Conservation (phyloP, 192 early-diverging fungal species). For the Linnemannia hyalina region DNA sequence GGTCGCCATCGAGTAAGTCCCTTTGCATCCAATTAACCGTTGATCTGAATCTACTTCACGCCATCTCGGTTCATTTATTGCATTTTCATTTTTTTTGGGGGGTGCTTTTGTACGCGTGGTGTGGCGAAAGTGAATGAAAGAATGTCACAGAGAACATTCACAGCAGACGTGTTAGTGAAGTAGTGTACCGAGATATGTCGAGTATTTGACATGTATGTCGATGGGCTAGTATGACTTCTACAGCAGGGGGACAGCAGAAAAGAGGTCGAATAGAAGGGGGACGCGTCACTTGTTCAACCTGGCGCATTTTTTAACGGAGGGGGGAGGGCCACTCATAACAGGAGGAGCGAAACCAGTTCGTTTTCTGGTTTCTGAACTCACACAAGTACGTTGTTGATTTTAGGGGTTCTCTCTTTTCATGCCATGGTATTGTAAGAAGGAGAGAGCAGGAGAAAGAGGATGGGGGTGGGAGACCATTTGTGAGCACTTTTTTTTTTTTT, state of each 20-base stretch:
- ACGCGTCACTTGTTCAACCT: background rate
- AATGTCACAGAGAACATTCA: too few relatives aligned
- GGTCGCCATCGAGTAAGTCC: conserved; percentile 42
- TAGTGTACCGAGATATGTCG: too few relatives aligned
- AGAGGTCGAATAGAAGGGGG: background rate
- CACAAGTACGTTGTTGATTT: background rate
- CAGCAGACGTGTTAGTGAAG: too few relatives aligned
- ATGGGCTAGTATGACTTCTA: too few relatives aligned
- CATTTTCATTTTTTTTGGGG: too few relatives aligned
- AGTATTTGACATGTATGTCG: too few relatives aligned
- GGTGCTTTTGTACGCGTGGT: too few relatives aligned
- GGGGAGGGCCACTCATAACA: background rate
- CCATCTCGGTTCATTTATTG: too few relatives aligned
- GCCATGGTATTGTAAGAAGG: background rate
- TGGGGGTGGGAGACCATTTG: too few relatives aligned
- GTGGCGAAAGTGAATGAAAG: too few relatives aligned
- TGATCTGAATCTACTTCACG: background rate
- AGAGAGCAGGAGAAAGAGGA: background rate
- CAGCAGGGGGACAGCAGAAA: too few relatives aligned
- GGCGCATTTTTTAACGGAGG: background rate
- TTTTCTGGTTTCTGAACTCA: background rate
- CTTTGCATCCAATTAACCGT: background rate
- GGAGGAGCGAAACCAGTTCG: background rate
- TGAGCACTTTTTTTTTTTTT: background rate
- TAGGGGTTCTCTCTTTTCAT: background rate